Evolutionary conservation across 2,329 filamentous ascomycete genomes (phyloP).

Genomic region (Pseudocercospora vitis): DNA sequence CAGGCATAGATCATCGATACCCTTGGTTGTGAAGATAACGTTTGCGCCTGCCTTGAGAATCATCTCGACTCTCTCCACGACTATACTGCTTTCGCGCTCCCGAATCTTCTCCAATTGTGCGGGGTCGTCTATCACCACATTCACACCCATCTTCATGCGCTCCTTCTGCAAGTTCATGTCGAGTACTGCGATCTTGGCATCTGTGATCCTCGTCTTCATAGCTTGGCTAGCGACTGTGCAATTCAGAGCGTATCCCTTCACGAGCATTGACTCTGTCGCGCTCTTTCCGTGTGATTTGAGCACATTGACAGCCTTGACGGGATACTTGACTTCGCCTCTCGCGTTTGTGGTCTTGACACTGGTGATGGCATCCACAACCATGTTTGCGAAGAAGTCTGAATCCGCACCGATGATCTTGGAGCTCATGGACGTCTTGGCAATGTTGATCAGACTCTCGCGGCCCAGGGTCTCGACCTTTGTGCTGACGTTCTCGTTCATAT

Average conservation of each 20-base stretch:
- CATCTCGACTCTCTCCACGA: conserved; percentile 92
- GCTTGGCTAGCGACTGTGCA: conserved; percentile 98
- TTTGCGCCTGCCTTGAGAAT: conserved; percentile 97
- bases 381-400: conserved; percentile 94
- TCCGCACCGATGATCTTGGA: conserved; percentile 98
- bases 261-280: conserved; percentile 78
- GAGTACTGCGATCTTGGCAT: conserved; percentile 94
- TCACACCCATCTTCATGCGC: conserved; percentile 97
- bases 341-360: conserved; percentile 92
- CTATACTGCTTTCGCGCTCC: conserved; percentile 85
- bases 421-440: conserved; percentile 98
- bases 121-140: conserved; percentile 97
- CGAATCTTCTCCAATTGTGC: conserved; percentile 97
- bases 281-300: conserved; percentile 98
- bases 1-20: conserved; percentile 92
- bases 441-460: conserved; percentile 85
- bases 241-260: conserved; percentile 97
- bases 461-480: conserved; percentile 91
- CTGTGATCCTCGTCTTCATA: conserved; percentile 87
- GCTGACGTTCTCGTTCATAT: conserved; percentile 98
- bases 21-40: conserved; percentile 94
- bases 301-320: conserved; percentile 98
- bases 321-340: conserved; percentile 89
- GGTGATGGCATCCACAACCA: conserved; percentile 95
- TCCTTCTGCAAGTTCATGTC: conserved; percentile 99